Base-by-base conservation (phyloP, 140 eudicot genomes). In the Anethum foeniculum region DNA sequence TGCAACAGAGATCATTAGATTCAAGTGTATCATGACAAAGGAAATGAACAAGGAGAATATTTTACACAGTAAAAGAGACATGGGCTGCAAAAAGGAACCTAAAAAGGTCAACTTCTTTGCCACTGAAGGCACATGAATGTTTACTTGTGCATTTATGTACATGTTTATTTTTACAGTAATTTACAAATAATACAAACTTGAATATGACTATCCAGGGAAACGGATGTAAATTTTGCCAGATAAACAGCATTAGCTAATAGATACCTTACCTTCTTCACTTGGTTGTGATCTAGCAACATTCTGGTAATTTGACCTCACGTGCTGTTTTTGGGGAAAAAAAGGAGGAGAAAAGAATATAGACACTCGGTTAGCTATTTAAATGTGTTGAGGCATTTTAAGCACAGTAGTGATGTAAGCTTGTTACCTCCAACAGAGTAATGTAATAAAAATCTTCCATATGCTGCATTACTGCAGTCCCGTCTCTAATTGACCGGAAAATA, bases 381-480 rank as follows among this genome's bases (percentile, higher is more conserved):
- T 38, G 5, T 54, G 28, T 54, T 4, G 71, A 78, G 30, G 34
- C 14, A 78, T 9, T 9, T 4, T 2, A 43, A n/a, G 18, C 7
- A 46, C 27, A 62, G 58, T 56, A 28, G 49, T 65, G 62, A 77
- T 36, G 7, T 68, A 79, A 46, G 36, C 60, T 23, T 74, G 25
- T 52, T 89, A 94, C 97, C 96, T 94, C 97, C 43, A 92, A 91
- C 80, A 94, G 85, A 54, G 96, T 73, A 38, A 94, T 88, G 67
- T 94, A 94, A 83, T 94, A 94, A 81, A 94, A 94, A 77, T 94
- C 97, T 79, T 94, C 99, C 99, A 94, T 94, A 79, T 94, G 99
- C 85, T 94, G 99, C 99, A 94, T 94, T 76, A 94, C 90, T 62
- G 96, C 97, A 82, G 93, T 94, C 79, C 98, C 97, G 32, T 94